Evolutionary conservation across 805 yeast genomes (phyloP).

Genomic region (Tetrapisispora taiwanensis): DNA sequence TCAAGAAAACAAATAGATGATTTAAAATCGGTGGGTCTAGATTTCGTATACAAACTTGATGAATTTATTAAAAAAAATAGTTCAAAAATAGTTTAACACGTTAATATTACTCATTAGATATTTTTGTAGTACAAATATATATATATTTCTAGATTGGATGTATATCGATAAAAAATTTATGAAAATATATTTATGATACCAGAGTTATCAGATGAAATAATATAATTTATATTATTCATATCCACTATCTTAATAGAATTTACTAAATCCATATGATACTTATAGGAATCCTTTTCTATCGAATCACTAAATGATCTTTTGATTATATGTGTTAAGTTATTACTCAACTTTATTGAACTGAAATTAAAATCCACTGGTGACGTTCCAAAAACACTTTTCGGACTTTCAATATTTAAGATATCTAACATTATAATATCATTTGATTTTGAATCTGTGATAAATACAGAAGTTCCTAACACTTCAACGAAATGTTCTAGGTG

Average conservation of each 20-base stretch:
- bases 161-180: not conserved
- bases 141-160: not conserved
- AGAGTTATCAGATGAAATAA: slow-evolving; percentile 4
- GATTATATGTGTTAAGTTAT: slow-evolving; percentile 12
- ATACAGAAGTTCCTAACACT: slow-evolving; percentile 9
- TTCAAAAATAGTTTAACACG: not conserved
- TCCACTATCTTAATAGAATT: not conserved
- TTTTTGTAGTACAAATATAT: not conserved
- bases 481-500: slow-evolving; percentile 3
- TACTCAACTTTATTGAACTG: slow-evolving; percentile 12
- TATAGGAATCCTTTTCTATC: not conserved
- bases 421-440: slow-evolving; percentile 15
- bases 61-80: slow-evolving; percentile 24
- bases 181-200: slow-evolving; percentile 2
- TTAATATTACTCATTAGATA: not conserved
- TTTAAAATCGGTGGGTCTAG: slow-evolving; percentile 58
- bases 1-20: slow-evolving; percentile 50
- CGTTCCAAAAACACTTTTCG: slow-evolving; percentile 8
- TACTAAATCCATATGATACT: not conserved
- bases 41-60: slow-evolving; percentile 60
- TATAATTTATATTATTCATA: not conserved
- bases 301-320: slow-evolving; percentile 2
- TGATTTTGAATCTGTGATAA: slow-evolving; percentile 11
- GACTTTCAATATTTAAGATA: slow-evolving; percentile 7
- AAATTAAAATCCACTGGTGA: slow-evolving; percentile 3